Evolutionary conservation across 257 asterid species (phyloP).

Genomic region (Salvia splendens): DNA sequence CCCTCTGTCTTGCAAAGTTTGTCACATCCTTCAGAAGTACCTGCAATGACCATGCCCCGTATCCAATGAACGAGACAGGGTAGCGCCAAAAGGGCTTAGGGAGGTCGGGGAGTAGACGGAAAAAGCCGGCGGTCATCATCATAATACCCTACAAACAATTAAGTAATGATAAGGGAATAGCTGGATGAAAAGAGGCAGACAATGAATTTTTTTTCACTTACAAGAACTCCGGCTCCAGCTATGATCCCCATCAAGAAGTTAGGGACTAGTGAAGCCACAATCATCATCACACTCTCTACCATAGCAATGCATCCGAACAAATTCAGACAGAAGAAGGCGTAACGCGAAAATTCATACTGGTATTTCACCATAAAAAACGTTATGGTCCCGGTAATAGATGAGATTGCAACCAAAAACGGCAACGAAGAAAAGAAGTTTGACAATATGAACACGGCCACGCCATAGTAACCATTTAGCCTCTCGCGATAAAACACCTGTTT

Average conservation of each 20-base stretch:
- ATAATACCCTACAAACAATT: conserved; percentile 65
- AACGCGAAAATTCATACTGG: conserved; percentile 57
- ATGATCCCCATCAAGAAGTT: conserved; percentile 94
- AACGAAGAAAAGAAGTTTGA: conserved; percentile 82
- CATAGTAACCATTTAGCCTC: conserved; percentile 88
- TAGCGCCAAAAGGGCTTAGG: conserved; percentile 90
- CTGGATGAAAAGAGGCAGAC: background rate
- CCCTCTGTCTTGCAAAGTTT: too few relatives aligned
- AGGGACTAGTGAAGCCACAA: conserved; percentile 85
- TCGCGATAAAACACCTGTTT: conserved; percentile 68
- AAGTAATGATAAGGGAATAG: background rate
- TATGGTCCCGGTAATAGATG: conserved; percentile 65
- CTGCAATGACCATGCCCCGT: conserved; percentile 92
- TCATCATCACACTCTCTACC: conserved; percentile 97
- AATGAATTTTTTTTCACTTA: conserved; percentile 37
- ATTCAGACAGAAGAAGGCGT: conserved; percentile 68
- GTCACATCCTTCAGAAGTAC: too few relatives aligned
- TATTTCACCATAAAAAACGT: conserved; percentile 79
- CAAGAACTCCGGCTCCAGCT: conserved; percentile 93
- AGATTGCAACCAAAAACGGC: conserved; percentile 72
- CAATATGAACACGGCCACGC: conserved; percentile 72
- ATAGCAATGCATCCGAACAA: conserved; percentile 78
- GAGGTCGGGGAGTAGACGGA: conserved; percentile 78
- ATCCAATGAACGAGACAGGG: conserved; percentile 75
- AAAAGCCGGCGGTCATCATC: conserved; percentile 98